These are phyloP conservation scores for Penicillium crustosum DNA, from an alignment of 2,329 filamentous ascomycete species.

Conservation along the genomic window DNA sequence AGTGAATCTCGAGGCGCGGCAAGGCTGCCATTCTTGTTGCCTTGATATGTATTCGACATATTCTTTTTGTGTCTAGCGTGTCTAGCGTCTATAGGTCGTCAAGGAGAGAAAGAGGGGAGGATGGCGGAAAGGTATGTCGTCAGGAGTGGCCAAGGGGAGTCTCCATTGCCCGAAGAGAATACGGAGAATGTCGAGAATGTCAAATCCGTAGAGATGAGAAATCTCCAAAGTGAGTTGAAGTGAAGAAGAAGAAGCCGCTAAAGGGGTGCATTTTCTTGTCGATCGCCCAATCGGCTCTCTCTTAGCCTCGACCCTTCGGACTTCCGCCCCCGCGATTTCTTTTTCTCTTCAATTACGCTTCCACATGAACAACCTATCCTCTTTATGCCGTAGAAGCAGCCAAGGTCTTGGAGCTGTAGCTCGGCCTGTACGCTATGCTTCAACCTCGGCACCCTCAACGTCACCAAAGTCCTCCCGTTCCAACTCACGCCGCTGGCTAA, in stretches of 20 bases:
- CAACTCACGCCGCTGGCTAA: slow-evolving; percentile 35
- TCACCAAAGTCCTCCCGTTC: slow-evolving; percentile 17
- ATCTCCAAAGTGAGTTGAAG: neutral
- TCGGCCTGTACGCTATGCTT: slow-evolving; percentile 26
- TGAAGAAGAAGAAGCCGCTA: slow-evolving; percentile 12
- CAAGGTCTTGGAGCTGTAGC: slow-evolving; percentile 10
- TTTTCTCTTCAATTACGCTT: slow-evolving; percentile 2
- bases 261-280: slow-evolving; percentile 20
- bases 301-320: slow-evolving; percentile 14
- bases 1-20: slow-evolving; percentile 77
- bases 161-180: slow-evolving; percentile 14
- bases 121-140: neutral
- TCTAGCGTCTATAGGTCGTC: neutral
- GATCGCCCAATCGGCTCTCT: slow-evolving; percentile 26
- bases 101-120: neutral
- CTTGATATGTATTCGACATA: slow-evolving; percentile 36
- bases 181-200: slow-evolving; percentile 4
- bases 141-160: slow-evolving; percentile 2
- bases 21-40: slow-evolving; percentile 29
- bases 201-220: neutral
- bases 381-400: slow-evolving; percentile 15
- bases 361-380: slow-evolving; percentile 14
- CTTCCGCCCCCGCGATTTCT: slow-evolving; percentile 18
- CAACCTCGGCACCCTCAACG: slow-evolving; percentile 14
- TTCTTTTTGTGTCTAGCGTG: slow-evolving; percentile 16